phyloP scores from a whole-genome alignment of 805 yeast species.

The Kregervanrija fluxuum region DNA sequence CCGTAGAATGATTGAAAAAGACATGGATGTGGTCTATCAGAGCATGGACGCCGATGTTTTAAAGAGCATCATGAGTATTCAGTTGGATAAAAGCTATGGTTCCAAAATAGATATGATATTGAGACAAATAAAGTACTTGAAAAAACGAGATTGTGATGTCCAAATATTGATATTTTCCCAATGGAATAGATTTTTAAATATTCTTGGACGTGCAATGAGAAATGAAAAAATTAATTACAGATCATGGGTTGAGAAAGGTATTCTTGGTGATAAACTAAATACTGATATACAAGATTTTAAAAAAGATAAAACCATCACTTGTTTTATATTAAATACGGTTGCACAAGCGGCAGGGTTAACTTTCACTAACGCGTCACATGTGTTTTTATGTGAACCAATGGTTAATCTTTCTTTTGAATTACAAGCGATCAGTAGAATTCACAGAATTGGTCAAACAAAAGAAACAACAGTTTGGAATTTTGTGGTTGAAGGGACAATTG shows the following conservation, averaged over 20 bases:
- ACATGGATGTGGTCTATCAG: slow-evolving; percentile 36
- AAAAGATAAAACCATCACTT: slow-evolving; percentile 55
- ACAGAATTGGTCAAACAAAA: slow-evolving; percentile 80
- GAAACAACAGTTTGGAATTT: slow-evolving; percentile 92
- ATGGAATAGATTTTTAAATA: slow-evolving; percentile 67
- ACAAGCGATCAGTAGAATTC: slow-evolving; percentile 89
- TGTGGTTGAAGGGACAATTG: slow-evolving; percentile 76
- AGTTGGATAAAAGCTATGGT: slow-evolving; percentile 53
- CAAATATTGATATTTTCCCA: slow-evolving; percentile 89
- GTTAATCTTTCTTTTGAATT: slow-evolving; percentile 80
- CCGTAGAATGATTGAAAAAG: slow-evolving; percentile 20
- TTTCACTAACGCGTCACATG: slow-evolving; percentile 85
- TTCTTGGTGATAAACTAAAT: slow-evolving; percentile 6
- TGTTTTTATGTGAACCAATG: slow-evolving; percentile 86
- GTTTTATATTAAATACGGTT: slow-evolving; percentile 77
- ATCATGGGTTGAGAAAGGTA: slow-evolving; percentile 35
- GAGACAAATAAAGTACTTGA: slow-evolving; percentile 60
- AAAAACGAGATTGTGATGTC: slow-evolving; percentile 46
- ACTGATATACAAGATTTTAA: slow-evolving; percentile 54
- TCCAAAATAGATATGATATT: slow-evolving; percentile 82
- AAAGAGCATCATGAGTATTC: slow-evolving; percentile 37
- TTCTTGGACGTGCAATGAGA: slow-evolving; percentile 59
- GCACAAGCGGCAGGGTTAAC: slow-evolving; percentile 90
- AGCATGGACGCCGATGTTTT: slow-evolving; percentile 36
- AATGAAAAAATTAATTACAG: slow-evolving; percentile 50